These are phyloP conservation scores for Peronospora belbahrii DNA, from an alignment of 352 stramenopile species.

Conservation along the genomic window DNA sequence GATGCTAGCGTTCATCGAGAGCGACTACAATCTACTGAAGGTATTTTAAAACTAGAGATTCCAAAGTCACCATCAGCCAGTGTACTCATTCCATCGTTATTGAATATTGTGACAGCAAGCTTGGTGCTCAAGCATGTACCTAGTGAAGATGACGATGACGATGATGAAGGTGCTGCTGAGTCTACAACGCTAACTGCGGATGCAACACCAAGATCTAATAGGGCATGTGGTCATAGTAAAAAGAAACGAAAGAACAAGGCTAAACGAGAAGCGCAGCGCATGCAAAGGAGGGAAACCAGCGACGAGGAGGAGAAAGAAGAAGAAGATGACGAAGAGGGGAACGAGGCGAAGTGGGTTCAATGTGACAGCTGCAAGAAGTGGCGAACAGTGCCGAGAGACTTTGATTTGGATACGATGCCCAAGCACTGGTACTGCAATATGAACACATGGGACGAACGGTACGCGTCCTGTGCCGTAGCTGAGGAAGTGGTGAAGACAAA, in stretches of 20 bases:
- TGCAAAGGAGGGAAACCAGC: slow-evolving; percentile 15
- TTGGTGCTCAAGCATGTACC: slow-evolving; percentile 22
- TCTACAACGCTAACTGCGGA: slow-evolving; percentile 18
- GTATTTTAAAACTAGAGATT: slow-evolving; percentile 22
- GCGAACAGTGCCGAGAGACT: slow-evolving; percentile 85
- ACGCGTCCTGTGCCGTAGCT: slow-evolving; percentile 80
- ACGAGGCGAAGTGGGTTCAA: slow-evolving; percentile 91
- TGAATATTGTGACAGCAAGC: not conserved
- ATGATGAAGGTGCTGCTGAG: slow-evolving; percentile 31
- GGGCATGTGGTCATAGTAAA: slow-evolving; percentile 21
- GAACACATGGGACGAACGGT: slow-evolving; percentile 88
- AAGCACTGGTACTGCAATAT: slow-evolving; percentile 95
- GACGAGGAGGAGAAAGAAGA: slow-evolving; percentile 28
- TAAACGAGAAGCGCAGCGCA: slow-evolving; percentile 20
- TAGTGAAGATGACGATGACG: slow-evolving; percentile 42
- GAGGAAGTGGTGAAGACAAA: slow-evolving; percentile 78
- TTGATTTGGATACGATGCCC: slow-evolving; percentile 88
- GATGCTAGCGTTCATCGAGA: not conserved
- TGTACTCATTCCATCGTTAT: slow-evolving; percentile 12
- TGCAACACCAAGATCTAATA: slow-evolving; percentile 13
- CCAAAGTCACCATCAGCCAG: slow-evolving; percentile 19
- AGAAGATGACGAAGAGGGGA: slow-evolving; percentile 28
- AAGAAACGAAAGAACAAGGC: slow-evolving; percentile 63
- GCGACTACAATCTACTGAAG: slow-evolving; percentile 6
- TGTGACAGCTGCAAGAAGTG: slow-evolving; percentile 95